Conservation (phyloP, 805 yeast genomes). For the Candida qinlingensis region DNA sequence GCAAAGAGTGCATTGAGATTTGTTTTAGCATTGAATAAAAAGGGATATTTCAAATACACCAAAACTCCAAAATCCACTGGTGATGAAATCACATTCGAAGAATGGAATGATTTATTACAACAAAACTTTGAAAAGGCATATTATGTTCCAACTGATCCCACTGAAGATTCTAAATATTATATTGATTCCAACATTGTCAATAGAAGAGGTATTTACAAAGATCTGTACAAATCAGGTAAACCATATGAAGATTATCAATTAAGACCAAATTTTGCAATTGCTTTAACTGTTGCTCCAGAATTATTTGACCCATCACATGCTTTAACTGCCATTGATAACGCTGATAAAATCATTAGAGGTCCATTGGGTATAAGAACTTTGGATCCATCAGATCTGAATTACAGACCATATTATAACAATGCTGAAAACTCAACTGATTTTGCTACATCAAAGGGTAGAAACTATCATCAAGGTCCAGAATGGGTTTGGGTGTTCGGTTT, state of each 20-base stretch:
- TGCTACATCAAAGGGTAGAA: slow-evolving; percentile 91
- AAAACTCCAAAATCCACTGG: slow-evolving; percentile 59
- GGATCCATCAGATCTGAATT: slow-evolving; percentile 89
- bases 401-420: slow-evolving; percentile 84
- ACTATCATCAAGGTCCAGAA: slow-evolving; percentile 98
- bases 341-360: slow-evolving; percentile 74
- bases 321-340: slow-evolving; percentile 55
- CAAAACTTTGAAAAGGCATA: slow-evolving; percentile 74
- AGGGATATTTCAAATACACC: slow-evolving; percentile 52
- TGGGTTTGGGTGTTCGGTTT: slow-evolving; percentile 95
- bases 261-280: slow-evolving; percentile 88
- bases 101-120: slow-evolving; percentile 71
- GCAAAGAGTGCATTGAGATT: slow-evolving; percentile 81
- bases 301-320: slow-evolving; percentile 64
- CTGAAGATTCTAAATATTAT: slow-evolving; percentile 55
- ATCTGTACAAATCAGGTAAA: slow-evolving; percentile 73
- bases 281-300: slow-evolving; percentile 94
- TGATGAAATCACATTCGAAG: slow-evolving; percentile 43
- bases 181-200: slow-evolving; percentile 64
- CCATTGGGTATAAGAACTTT: slow-evolving; percentile 89
- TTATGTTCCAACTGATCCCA: slow-evolving; percentile 64
- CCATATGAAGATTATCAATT: slow-evolving; percentile 91
- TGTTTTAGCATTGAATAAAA: slow-evolving; percentile 51
- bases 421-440: slow-evolving; percentile 78
- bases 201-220: slow-evolving; percentile 93